Base-by-base conservation (phyloP, 164 flowering plant species). In the Stephania yunnanensis region DNA sequence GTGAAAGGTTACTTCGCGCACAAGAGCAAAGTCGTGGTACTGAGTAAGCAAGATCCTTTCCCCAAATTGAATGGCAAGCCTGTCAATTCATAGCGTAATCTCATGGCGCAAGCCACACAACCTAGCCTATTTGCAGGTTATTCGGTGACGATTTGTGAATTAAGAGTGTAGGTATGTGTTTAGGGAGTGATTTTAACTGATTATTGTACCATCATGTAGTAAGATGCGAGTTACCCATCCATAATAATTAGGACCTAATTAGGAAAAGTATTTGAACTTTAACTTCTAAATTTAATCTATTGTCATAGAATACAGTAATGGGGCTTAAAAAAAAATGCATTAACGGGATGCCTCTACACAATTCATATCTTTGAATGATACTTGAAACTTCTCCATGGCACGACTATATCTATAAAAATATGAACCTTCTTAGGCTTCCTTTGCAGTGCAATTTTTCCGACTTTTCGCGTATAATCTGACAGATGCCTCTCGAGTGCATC, bases 41-140 rank as follows among this genome's bases (percentile, higher is more conserved):
- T 95, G 65, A 95, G 99, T 88, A 95, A 93, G 84, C 98, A 93
- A 78, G 99, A 93, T 81, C 97, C 98, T 77, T 95, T 95, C 81
- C 99, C 98, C 17, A 92, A 86, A 71, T 78, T 95, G 76, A 87
- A 85, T 71, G 97, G 96, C 52, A 92, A 85, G 79, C 97, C 96
- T 10, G 93, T 92, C 17, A 85, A 78, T 78, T 80, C 94, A 25
- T 92, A 89, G 85, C 11, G 58, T 45, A 13, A 42, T 17, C 17
- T 31, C 10, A 2, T 17, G 44, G 46, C 5, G 0, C 7, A 8
- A 19, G 4, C 4, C 7, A 36, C 5, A 0, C 7, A 8, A 19
- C 17, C 4, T 19, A 36, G 29, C 50, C 46, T 36, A 19, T 42
- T 69, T 36, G 46, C 5, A 69, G 70, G 9, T 30, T 10, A 44